These are phyloP conservation scores for Cornus florida DNA, from an alignment of 148 eudicot species.

Conservation along the genomic window DNA sequence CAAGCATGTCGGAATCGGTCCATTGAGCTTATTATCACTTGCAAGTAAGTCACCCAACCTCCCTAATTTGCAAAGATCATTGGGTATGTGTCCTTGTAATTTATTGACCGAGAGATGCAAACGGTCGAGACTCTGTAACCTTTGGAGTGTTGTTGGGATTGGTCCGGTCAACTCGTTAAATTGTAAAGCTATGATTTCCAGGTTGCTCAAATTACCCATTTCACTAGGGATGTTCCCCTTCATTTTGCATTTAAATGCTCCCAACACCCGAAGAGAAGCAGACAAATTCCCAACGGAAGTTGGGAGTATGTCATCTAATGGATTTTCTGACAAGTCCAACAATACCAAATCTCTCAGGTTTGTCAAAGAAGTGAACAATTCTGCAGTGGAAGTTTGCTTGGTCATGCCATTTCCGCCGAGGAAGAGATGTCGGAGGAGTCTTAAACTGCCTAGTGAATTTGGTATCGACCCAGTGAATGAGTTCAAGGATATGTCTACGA, in stretches of 20 bases:
- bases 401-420: slow-evolving; percentile 21
- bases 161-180: slow-evolving; percentile 18
- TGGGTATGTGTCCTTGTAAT: slow-evolving; percentile 25
- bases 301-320: slow-evolving; percentile 21
- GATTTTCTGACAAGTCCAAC: slow-evolving; percentile 15
- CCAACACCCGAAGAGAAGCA: slow-evolving; percentile 7
- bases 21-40: slow-evolving; percentile 24
- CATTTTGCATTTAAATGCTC: slow-evolving; percentile 15
- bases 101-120: slow-evolving; percentile 28
- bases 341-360: slow-evolving; percentile 12
- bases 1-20: slow-evolving; percentile 31
- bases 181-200: slow-evolving; percentile 12
- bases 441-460: slow-evolving; percentile 12
- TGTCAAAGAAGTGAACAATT: slow-evolving; percentile 27
- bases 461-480: slow-evolving; percentile 23
- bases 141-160: slow-evolving; percentile 27
- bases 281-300: slow-evolving; percentile 25
- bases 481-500: not conserved
- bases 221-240: slow-evolving; percentile 23
- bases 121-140: slow-evolving; percentile 12
- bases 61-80: slow-evolving; percentile 21
- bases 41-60: slow-evolving; percentile 29
- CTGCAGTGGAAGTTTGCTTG: slow-evolving; percentile 12
- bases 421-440: not conserved
- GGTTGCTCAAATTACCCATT: slow-evolving; percentile 25